These are phyloP conservation scores for Chlorella sp. DNA, from an alignment of 139 green algal genomes.

Conservation along the genomic window DNA sequence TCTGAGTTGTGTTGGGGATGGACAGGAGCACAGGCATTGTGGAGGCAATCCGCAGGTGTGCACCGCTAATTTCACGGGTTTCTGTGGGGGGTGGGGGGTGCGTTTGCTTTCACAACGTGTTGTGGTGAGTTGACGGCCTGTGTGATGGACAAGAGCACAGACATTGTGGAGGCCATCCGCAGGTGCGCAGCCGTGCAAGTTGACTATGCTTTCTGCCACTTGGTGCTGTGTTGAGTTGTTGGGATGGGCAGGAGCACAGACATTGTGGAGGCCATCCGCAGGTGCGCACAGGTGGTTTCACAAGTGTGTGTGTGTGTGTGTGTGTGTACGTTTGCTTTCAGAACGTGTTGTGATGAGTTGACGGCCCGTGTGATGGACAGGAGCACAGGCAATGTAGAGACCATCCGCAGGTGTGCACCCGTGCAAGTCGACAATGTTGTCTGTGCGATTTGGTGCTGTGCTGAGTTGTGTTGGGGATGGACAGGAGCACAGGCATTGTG, in stretches of 20 bases:
- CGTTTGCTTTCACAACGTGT: too few relatives aligned
- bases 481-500: slow-evolving; percentile 77
- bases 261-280: slow-evolving; percentile 73
- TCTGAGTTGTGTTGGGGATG: slow-evolving; percentile 83
- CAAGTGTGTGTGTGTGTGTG: too few relatives aligned
- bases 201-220: neutral
- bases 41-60: slow-evolving; percentile 56
- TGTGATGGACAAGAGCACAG: slow-evolving; percentile 82
- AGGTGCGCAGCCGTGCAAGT: neutral
- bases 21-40: slow-evolving; percentile 79
- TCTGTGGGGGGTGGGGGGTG: too few relatives aligned
- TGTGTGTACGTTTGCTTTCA: too few relatives aligned
- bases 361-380: slow-evolving; percentile 88
- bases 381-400: slow-evolving; percentile 74
- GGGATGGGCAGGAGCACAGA: slow-evolving; percentile 84
- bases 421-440: neutral
- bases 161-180: slow-evolving; percentile 71
- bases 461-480: slow-evolving; percentile 83
- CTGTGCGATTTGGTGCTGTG: neutral
- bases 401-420: slow-evolving; percentile 40
- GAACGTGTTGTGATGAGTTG: neutral
- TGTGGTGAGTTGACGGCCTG: neutral
- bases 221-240: slow-evolving; percentile 55
- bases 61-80: too few relatives aligned
- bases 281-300: too few relatives aligned